Base-by-base conservation (phyloP, 2,329 filamentous ascomycete genomes). In the Periconia sp. region DNA sequence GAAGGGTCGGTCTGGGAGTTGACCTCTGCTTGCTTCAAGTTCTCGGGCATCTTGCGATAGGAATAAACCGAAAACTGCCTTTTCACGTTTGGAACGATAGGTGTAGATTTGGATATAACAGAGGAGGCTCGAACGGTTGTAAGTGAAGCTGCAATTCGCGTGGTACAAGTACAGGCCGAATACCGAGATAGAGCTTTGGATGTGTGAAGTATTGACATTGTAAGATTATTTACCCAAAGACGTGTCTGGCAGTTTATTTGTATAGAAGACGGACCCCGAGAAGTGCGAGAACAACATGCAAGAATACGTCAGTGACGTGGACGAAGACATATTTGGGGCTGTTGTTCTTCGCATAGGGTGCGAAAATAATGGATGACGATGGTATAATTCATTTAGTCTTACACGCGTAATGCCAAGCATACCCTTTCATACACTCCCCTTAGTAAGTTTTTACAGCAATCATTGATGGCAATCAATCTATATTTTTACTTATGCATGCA, bases 1-100 rank as follows among this genome's bases (percentile, higher is more conserved):
- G 76, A 76, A 23, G 79, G 78, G 60, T 81, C 79, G 44, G 66
- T 75, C 54, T 75, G 59, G 41, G 75, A 73, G 56, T 72, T 66
- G 62, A 80, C 61, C 55, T 80, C 76, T 52, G 63, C 55, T 18
- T 62, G 45, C 42, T 66, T 77, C 42, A 79, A 64, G 54, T 60
- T 52, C 49, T 79, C 75, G 42, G 78, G 77, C 79, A 81, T 81
- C 20, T 67, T 78, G 69, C 65, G 54, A 31, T 44, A 35, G 33
- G 50, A 40, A 41, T 59, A 57, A 27, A 54, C 52, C 2, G 66
- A 62, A 14, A 70, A 62, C 11, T 54, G 46, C 56, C 58, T 62
- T 5, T 17, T 43, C 14, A 33, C 40, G 37, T 45, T 27, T 17
- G 20, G 42, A n/a, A 19, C n/a, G 8, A 15, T 41, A 13, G 2